Base-by-base conservation (phyloP, 2,329 filamentous ascomycete genomes). In the Geosmithia flava region DNA sequence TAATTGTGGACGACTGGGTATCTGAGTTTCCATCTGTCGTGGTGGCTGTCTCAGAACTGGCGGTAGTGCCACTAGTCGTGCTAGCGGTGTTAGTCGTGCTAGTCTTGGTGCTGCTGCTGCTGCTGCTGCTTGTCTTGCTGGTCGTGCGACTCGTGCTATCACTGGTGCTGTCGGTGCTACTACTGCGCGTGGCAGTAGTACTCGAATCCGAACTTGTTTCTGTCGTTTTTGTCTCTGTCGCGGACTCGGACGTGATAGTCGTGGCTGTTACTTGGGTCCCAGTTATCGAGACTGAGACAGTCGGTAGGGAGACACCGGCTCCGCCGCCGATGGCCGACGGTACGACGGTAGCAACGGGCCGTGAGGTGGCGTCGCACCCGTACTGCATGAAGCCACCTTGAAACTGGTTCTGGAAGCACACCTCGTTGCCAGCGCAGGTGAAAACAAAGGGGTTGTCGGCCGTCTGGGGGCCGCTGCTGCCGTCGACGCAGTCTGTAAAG, bases 401-500 rank as follows among this genome's bases (percentile, higher is more conserved):
- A 51, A 72, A 81, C 8, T 63, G 55, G 54, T 81, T 80, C 53
- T 60, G 68, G 60, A 76, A 81, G 56, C 77, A 80, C 16, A 76
- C 68, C 44, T 73, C 55, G 45, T 62, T 60, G 4, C 68, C 72
- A n/a, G 58, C 52, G 58, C 77, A 81, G 10, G 75, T 78, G 54
- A 66, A 80, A 30, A 80, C 63, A 51, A 78, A 79, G 0, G 76
- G 76, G 52, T 81, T 70, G 48, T 70, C 62, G 48, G 68, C 71
- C 3, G 68, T 72, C 55, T 76, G 72, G 1, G 69, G 62, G 3
- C 63, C 64, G 48, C 69, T 76, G 53, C 70, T 72, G 46, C 56
- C 55, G 55, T 81, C 77, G 42, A 78, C 72, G 50, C 77, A 81
- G 40, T 66, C 69, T 2, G 76, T 81, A 57, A 70, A 81, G 40